phyloP scores from a whole-genome alignment of 2,329 filamentous ascomycete genomes.

The Nothophoma quercina region DNA sequence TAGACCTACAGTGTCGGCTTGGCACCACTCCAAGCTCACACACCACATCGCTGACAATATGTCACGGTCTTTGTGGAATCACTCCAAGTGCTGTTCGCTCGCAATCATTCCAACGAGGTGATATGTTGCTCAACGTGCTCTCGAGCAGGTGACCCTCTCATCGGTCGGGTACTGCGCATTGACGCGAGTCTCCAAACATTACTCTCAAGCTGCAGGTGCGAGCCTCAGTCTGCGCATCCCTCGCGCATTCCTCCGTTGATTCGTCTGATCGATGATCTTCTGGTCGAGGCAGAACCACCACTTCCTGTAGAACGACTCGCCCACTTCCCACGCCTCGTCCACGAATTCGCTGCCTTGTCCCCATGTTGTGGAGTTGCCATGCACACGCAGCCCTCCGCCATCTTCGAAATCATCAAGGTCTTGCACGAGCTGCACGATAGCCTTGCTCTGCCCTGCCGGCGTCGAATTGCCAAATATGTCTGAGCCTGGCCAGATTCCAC shows the following conservation, averaged over 20 bases:
- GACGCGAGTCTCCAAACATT: no score
- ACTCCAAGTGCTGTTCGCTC: no score
- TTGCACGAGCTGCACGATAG: constrained; percentile 61
- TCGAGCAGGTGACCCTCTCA: no score
- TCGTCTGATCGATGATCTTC: constrained; percentile 62
- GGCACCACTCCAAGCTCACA: no score
- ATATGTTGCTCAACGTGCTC: no score
- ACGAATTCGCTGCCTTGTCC: constrained; percentile 60
- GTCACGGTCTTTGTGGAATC: no score
- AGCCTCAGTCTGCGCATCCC: constrained; percentile 47
- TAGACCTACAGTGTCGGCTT: no score
- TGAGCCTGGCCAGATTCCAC: background rate
- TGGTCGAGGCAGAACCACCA: constrained; percentile 70
- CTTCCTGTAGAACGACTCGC: constrained; percentile 64
- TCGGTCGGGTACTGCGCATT: no score
- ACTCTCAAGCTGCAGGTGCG: no score
- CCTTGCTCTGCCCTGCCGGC: constrained; percentile 44
- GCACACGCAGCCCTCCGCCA: constrained; percentile 49
- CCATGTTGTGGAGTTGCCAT: constrained; percentile 51
- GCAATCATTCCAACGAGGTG: no score
- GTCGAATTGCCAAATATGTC: background rate
- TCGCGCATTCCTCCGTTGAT: constrained; percentile 58
- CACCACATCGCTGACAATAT: no score
- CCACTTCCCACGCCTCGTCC: constrained; percentile 63
- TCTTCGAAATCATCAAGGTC: constrained; percentile 65